Conservation (phyloP, 495 filamentous ascomycete genomes). For the Apiosordaria backusii region DNA sequence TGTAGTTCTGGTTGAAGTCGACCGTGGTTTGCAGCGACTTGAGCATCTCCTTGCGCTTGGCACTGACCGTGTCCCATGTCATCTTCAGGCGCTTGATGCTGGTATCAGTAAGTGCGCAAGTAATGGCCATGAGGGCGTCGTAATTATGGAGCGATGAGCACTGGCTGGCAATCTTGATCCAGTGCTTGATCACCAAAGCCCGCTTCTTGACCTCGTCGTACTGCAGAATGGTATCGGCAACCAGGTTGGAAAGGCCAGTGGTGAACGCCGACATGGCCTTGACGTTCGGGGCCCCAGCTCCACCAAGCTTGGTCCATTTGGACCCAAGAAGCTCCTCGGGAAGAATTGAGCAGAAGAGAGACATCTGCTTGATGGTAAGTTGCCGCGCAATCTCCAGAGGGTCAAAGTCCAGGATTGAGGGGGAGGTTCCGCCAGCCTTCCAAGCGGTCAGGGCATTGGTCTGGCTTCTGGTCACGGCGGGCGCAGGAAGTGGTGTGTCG, state of each 20-base stretch:
- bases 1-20: slow-evolving; percentile 86
- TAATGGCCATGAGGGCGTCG: slow-evolving; percentile 93
- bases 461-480: slow-evolving; percentile 73
- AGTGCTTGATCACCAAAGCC: slow-evolving; percentile 89
- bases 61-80: slow-evolving; percentile 89
- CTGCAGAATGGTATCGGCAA: slow-evolving; percentile 91
- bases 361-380: slow-evolving; percentile 88
- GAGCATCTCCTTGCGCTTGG: slow-evolving; percentile 76
- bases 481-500: slow-evolving; percentile 66
- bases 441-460: slow-evolving; percentile 65
- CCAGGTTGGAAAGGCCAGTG: slow-evolving; percentile 85
- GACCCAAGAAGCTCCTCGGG: slow-evolving; percentile 91
- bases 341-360: slow-evolving; percentile 86
- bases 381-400: slow-evolving; percentile 89
- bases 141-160: slow-evolving; percentile 93
- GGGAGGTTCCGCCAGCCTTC: slow-evolving; percentile 63
- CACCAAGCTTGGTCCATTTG: slow-evolving; percentile 86
- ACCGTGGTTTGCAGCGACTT: slow-evolving; percentile 76
- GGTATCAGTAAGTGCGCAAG: slow-evolving; percentile 87
- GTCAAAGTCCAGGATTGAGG: slow-evolving; percentile 89
- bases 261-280: slow-evolving; percentile 91
- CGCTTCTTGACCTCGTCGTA: slow-evolving; percentile 87
- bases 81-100: slow-evolving; percentile 86
- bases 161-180: slow-evolving; percentile 91
- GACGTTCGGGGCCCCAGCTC: slow-evolving; percentile 81